phyloP scores from a whole-genome alignment of 495 filamentous ascomycete species.

The Tuber brumale region DNA sequence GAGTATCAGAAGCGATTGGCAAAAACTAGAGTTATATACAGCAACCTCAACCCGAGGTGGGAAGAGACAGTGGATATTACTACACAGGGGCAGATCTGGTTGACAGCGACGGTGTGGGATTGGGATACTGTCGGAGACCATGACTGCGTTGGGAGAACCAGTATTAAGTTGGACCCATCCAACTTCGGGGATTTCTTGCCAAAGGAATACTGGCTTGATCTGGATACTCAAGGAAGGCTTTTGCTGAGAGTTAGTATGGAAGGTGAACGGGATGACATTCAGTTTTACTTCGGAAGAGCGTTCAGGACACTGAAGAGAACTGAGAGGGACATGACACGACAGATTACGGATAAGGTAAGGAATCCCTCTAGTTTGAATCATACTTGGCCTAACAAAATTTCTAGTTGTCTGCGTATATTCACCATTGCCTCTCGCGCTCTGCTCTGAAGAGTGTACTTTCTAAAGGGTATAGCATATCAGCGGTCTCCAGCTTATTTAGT shows the following conservation, averaged over 20 bases:
- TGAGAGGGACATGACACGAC: conserved; percentile 94
- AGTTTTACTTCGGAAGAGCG: conserved; percentile 97
- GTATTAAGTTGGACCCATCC: conserved; percentile 85
- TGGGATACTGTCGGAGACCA: conserved; percentile 97
- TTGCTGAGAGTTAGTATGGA: conserved; percentile 95
- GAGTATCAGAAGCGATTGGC: conserved; percentile 97
- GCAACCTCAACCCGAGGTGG: conserved; percentile 92
- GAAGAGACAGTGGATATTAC: conserved; percentile 96
- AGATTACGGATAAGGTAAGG: conserved; percentile 91
- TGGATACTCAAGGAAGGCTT: conserved; percentile 90
- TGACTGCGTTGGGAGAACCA: conserved; percentile 91
- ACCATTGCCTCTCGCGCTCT: conserved; percentile 74
- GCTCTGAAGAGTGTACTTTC: conserved; percentile 67
- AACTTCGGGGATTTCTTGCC: conserved; percentile 96
- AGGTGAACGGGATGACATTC: conserved; percentile 94
- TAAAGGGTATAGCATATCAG: conserved; percentile 64
- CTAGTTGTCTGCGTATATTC: conserved; percentile 91
- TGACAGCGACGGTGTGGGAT: conserved; percentile 98
- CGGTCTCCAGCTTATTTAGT: conserved; percentile 73
- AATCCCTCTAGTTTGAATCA: conserved; percentile 4
- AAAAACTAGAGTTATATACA: conserved; percentile 87
- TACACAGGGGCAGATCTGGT: conserved; percentile 79
- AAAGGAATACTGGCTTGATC: conserved; percentile 87
- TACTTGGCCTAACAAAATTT: conserved; percentile 8
- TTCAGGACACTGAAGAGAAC: conserved; percentile 92